These are phyloP conservation scores for Aureobasidium sp. DNA, from an alignment of 2,329 filamentous ascomycete genomes.

Conservation along the genomic window DNA sequence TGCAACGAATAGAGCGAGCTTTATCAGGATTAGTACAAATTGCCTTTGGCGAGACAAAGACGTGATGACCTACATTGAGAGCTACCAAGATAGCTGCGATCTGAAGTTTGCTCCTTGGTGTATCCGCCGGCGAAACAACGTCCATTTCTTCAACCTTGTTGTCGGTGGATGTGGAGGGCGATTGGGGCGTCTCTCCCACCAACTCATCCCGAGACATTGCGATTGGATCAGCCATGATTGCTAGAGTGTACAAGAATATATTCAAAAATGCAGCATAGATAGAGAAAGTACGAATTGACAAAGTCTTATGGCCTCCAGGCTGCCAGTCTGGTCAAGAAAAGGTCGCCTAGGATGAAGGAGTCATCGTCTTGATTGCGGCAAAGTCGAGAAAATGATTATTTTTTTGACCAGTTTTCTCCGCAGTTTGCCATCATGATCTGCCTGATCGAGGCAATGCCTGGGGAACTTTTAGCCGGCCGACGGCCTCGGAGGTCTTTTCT, in stretches of 20 bases:
- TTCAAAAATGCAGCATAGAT: background rate
- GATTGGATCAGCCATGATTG: background rate
- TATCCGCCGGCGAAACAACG: background rate
- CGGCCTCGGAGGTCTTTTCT: background rate
- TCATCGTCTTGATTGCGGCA: slow-evolving; percentile 2
- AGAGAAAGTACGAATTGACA: background rate
- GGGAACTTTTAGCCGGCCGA: background rate
- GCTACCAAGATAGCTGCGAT: background rate
- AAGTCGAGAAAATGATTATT: background rate
- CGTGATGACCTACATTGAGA: background rate
- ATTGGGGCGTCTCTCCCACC: background rate
- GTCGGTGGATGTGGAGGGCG: background rate
- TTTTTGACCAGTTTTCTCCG: background rate
- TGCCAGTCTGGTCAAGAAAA: background rate
- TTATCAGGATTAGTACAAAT: background rate
- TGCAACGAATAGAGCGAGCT: slow-evolving; percentile 11
- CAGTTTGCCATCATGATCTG: background rate
- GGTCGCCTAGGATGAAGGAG: background rate
- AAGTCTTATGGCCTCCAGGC: background rate
- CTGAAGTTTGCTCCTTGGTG: slow-evolving; percentile 27
- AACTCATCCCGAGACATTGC: background rate
- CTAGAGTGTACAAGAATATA: background rate
- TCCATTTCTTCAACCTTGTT: slow-evolving; percentile 5
- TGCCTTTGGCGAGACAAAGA: background rate
- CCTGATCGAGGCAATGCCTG: background rate